Percentiles rank a stretch among this genome's conserved stretches.
These are phyloP conservation scores for Hypoxylon crocopeplum DNA, from an alignment of 495 filamentous ascomycete species.

Conservation along the genomic window DNA sequence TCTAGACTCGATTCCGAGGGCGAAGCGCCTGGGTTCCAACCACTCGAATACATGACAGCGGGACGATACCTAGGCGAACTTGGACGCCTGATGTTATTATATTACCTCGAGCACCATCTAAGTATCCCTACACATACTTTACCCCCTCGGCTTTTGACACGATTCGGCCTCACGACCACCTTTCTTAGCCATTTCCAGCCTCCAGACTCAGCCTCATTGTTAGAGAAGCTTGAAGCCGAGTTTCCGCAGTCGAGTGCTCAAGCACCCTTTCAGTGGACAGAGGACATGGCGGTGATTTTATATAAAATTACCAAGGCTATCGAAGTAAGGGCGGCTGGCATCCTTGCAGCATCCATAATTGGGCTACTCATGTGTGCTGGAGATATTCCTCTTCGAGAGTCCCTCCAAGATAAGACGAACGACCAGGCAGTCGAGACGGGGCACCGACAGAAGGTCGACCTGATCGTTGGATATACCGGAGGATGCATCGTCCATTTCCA, in stretches of 20 bases:
- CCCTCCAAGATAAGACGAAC: slow-evolving; percentile 14
- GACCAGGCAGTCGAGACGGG: slow-evolving; percentile 1
- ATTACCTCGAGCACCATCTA: slow-evolving; percentile 63
- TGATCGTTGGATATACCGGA: slow-evolving; percentile 80
- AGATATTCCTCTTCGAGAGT: slow-evolving; percentile 57
- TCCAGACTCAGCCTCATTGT: slow-evolving; percentile 53
- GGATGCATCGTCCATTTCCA: slow-evolving; percentile 81
- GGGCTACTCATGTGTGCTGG: slow-evolving; percentile 70
- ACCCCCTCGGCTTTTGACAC: slow-evolving; percentile 64
- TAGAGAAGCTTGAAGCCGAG: slow-evolving; percentile 58
- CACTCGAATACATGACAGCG: slow-evolving; percentile 87
- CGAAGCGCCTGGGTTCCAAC: slow-evolving; percentile 80
- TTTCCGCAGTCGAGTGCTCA: slow-evolving; percentile 57
- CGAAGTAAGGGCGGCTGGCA: slow-evolving; percentile 71
- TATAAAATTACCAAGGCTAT: slow-evolving; percentile 68
- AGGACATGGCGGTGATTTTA: slow-evolving; percentile 60
- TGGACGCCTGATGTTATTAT: slow-evolving; percentile 72
- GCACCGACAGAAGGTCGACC: slow-evolving; percentile 53
- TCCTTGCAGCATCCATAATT: slow-evolving; percentile 73
- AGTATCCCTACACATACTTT: slow-evolving; percentile 50
- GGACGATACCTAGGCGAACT: slow-evolving; percentile 86
- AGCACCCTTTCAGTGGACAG: slow-evolving; percentile 64
- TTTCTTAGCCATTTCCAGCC: slow-evolving; percentile 72
- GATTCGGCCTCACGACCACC: slow-evolving; percentile 73
- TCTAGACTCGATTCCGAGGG: slow-evolving; percentile 65